These are phyloP conservation scores for Eucalyptus camaldulensis DNA, from an alignment of 345 rosid genomes.

Conservation along the genomic window DNA sequence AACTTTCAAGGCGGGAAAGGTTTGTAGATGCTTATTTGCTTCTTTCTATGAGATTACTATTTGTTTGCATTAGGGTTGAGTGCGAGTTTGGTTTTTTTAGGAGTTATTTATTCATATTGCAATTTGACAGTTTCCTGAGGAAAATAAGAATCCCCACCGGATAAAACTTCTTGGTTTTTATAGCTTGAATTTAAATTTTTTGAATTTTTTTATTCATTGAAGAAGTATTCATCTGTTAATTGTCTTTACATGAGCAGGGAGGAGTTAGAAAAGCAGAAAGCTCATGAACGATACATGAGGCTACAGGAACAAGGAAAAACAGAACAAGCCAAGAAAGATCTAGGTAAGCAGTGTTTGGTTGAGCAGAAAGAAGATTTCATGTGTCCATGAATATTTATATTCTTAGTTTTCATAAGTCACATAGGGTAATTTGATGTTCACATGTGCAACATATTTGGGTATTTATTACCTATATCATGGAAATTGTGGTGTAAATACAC, in stretches of 20 bases:
- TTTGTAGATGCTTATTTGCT: constrained; percentile 5
- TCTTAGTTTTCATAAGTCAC: neutral
- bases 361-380: neutral
- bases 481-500: neutral
- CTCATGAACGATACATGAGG: constrained; percentile 97
- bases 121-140: neutral
- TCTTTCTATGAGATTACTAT: neutral
- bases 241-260: constrained; percentile 36
- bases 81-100: neutral
- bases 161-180: neutral
- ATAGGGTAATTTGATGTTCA: neutral
- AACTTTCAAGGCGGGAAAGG: constrained; percentile 99
- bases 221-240: neutral
- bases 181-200: neutral
- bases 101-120: neutral
- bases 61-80: neutral
- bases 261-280: constrained; percentile 90
- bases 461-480: neutral
- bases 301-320: constrained; percentile 99
- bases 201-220: neutral
- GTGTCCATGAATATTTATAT: neutral
- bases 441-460: neutral
- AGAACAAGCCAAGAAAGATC: constrained; percentile 88
- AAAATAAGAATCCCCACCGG: no score
- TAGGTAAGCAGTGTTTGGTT: constrained; percentile 32